These are phyloP conservation scores for Suhomyces panamericanus DNA, from an alignment of 1,139 yeast genomes.

Conservation along the genomic window DNA sequence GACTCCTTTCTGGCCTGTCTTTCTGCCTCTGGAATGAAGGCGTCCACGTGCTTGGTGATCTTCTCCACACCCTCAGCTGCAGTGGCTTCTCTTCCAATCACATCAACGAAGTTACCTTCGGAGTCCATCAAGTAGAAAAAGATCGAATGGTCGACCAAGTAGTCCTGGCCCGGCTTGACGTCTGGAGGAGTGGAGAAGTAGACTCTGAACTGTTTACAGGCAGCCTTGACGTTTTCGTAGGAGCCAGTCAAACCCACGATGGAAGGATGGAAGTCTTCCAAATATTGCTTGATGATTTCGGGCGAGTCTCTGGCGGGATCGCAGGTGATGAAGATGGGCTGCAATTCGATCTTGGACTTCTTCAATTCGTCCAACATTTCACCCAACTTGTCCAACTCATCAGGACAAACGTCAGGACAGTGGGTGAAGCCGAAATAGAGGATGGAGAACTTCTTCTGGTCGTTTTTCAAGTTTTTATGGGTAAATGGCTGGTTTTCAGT, in stretches of 20 bases:
- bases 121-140: slow-evolving; percentile 96
- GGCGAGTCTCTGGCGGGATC: slow-evolving; percentile 95
- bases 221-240: slow-evolving; percentile 76
- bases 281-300: slow-evolving; percentile 72
- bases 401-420: slow-evolving; percentile 98
- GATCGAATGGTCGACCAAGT: slow-evolving; percentile 93
- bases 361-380: slow-evolving; percentile 64
- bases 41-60: slow-evolving; percentile 73
- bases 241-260: slow-evolving; percentile 91
- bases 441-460: slow-evolving; percentile 61
- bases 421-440: slow-evolving; percentile 93
- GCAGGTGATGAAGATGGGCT: slow-evolving; percentile 90
- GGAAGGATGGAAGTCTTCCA: slow-evolving; percentile 83
- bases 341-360: slow-evolving; percentile 61
- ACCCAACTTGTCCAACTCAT: slow-evolving; percentile 89
- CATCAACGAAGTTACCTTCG: slow-evolving; percentile 93
- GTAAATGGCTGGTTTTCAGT: slow-evolving; percentile 72
- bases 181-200: slow-evolving; percentile 95
- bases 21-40: slow-evolving; percentile 69
- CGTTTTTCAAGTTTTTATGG: slow-evolving; percentile 68
- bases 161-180: slow-evolving; percentile 92
- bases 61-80: slow-evolving; percentile 78
- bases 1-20: slow-evolving; percentile 60
- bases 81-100: slow-evolving; percentile 85
- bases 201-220: slow-evolving; percentile 87